phyloP scores from a whole-genome alignment of 2,329 filamentous ascomycete species.

The Fusarium kyushuense region DNA sequence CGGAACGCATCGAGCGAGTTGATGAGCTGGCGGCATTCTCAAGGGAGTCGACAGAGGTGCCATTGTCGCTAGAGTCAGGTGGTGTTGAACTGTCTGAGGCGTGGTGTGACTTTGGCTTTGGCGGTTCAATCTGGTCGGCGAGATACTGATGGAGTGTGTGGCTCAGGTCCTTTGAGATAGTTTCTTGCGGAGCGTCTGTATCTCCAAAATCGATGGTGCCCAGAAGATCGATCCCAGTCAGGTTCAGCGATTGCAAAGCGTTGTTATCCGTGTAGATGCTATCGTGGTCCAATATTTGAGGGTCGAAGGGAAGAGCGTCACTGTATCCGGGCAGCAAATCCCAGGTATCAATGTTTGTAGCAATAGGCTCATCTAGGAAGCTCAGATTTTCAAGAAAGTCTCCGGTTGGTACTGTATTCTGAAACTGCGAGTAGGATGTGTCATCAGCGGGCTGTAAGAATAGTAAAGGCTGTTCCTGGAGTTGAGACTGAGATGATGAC shows the following conservation, averaged over 20 bases:
- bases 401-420: constrained; percentile 10
- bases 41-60: constrained; percentile 36
- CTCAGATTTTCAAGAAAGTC: constrained; percentile 51
- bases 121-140: constrained; percentile 36
- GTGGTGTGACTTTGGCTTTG: constrained; percentile 17
- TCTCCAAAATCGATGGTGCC: constrained; percentile 52
- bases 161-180: constrained; percentile 49
- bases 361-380: constrained; percentile 51
- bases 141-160: constrained; percentile 47
- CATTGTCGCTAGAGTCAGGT: constrained; percentile 42
- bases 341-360: constrained; percentile 52
- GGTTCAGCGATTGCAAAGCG: constrained; percentile 28
- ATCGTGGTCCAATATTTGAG: constrained; percentile 31
- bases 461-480: constrained; percentile 8
- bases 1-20: constrained; percentile 34
- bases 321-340: constrained; percentile 52
- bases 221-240: constrained; percentile 49
- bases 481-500: constrained; percentile 7
- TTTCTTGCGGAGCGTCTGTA: constrained; percentile 42
- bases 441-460: constrained; percentile 11
- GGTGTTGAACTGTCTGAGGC: constrained; percentile 40
- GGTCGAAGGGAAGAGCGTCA: constrained; percentile 32
- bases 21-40: constrained; percentile 20
- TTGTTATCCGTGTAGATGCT: constrained; percentile 16
- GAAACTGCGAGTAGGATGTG: constrained; percentile 11